phyloP scores from a whole-genome alignment of 805 yeast genomes.

The Candida endomychidarum region DNA sequence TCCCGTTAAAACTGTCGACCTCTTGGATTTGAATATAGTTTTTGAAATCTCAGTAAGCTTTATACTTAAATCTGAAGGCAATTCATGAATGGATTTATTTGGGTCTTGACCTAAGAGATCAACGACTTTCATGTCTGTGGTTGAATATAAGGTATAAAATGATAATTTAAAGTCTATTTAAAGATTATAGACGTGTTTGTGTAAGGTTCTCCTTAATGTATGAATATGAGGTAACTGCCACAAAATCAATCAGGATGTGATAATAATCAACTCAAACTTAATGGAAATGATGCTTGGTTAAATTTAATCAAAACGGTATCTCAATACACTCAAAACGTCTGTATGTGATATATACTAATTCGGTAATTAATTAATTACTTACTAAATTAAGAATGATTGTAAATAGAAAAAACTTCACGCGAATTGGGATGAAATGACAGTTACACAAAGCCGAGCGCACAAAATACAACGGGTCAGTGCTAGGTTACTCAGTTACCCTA shows the following conservation, averaged over 20 bases:
- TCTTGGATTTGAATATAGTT: conserved; percentile 51
- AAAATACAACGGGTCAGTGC: no score
- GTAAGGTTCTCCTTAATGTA: no score
- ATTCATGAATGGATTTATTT: conserved; percentile 15
- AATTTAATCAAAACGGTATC: background rate
- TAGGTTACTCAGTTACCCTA: no score
- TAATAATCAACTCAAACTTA: no score
- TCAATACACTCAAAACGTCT: background rate
- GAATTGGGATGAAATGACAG: background rate
- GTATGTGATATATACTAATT: conserved; percentile 6
- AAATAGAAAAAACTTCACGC: conserved; percentile 1
- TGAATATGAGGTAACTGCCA: no score
- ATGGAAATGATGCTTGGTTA: background rate
- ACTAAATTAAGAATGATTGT: conserved; percentile 7
- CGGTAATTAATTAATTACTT: conserved; percentile 6
- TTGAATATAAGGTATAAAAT: background rate
- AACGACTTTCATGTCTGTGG: conserved; percentile 27
- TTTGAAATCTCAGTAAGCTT: conserved; percentile 40
- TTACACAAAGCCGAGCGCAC: no score
- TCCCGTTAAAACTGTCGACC: conserved; percentile 76
- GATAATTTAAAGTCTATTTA: no score
- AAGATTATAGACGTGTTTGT: no score
- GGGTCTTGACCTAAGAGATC: conserved; percentile 19
- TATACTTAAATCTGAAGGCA: conserved; percentile 31
- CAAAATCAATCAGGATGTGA: no score